Evolutionary conservation across 192 early-diverging fungal species (phyloP).

Genomic region (Rhizophlyctis rosea): DNA sequence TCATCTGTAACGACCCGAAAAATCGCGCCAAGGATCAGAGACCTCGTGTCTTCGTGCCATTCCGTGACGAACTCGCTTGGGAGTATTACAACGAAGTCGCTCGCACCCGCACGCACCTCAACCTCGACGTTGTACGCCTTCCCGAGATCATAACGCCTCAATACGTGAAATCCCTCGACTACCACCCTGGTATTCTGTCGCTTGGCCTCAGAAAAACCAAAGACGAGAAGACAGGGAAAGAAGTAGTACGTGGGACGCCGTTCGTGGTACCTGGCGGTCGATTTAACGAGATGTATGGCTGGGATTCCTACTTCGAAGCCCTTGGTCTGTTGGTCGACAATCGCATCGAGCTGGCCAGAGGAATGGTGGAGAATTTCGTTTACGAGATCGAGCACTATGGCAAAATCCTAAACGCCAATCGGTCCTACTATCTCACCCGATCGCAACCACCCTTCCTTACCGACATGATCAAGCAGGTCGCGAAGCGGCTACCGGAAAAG

Average conservation of each 20-base stretch:
- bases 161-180: conserved; percentile 90
- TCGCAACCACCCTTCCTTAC: conserved; percentile 98
- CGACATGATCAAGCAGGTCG: conserved; percentile 90
- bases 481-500: conserved; percentile 50
- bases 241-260: conserved; percentile 57
- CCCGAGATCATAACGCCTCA: conserved; percentile 82
- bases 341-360: conserved; percentile 77
- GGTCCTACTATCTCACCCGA: conserved; percentile 92
- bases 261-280: conserved; percentile 98
- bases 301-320: conserved; percentile 93
- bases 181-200: conserved; percentile 84
- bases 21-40: conserved; percentile 70
- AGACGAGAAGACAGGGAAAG: conserved; percentile 24
- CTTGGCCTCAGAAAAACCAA: conserved; percentile 57
- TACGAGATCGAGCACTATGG: conserved; percentile 98
- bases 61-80: conserved; percentile 67
- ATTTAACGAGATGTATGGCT: conserved; percentile 99
- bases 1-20: conserved; percentile 90
- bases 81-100: conserved; percentile 79
- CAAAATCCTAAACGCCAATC: conserved; percentile 98
- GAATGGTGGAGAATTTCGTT: conserved; percentile 97
- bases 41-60: conserved; percentile 93
- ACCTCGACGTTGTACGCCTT: conserved; percentile 74
- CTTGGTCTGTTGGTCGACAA: conserved; percentile 86
- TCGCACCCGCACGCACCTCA: conserved; percentile 59